These are phyloP conservation scores for Creolimax fragrantissima DNA, from an alignment of 78 protist species.

Conservation along the genomic window DNA sequence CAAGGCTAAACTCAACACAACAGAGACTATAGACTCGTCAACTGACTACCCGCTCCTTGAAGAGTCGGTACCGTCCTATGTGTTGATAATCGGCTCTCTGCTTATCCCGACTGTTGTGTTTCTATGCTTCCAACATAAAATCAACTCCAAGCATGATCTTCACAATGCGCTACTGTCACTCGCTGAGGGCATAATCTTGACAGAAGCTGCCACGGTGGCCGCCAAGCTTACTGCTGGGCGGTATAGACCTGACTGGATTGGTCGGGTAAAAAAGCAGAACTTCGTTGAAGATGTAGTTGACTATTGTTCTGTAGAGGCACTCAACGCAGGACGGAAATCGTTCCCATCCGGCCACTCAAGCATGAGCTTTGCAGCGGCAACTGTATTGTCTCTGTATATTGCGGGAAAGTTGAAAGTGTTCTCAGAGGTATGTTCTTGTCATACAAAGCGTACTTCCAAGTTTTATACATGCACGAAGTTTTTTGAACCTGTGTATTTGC, in stretches of 20 bases:
- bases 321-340: neutral
- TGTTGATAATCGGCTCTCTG: neutral
- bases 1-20: no score
- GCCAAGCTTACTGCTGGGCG: neutral
- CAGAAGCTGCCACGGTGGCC: neutral
- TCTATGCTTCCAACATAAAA: neutral
- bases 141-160: neutral
- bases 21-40: slow-evolving; percentile 7
- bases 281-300: neutral
- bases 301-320: neutral
- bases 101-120: neutral
- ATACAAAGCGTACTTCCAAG: no score
- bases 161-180: neutral
- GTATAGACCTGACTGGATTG: neutral
- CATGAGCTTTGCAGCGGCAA: neutral
- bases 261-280: neutral
- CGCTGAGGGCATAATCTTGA: neutral
- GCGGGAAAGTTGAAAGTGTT: neutral
- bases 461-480: no score
- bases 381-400: neutral
- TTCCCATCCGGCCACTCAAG: neutral
- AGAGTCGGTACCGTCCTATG: neutral
- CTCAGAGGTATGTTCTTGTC: neutral
- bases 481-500: no score
- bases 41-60: neutral